phyloP scores from a whole-genome alignment of 192 early-diverging fungal species.

The Podochytrium sp. region DNA sequence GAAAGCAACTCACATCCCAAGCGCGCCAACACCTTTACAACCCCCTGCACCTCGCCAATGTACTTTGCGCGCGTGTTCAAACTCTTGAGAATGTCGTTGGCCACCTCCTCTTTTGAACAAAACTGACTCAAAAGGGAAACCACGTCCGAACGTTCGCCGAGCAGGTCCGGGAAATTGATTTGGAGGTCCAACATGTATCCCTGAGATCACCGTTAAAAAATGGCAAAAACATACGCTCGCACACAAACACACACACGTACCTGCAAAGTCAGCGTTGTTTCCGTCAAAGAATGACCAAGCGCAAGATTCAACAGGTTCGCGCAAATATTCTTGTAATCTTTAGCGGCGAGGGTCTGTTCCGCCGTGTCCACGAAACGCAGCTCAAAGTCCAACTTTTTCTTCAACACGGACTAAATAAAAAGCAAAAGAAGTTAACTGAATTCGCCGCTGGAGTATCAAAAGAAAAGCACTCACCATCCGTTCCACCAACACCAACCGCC shows the following conservation, averaged over 20 bases:
- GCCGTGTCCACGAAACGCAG: slow-evolving; percentile 43
- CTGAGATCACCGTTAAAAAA: no score
- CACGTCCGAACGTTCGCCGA: slow-evolving; percentile 40
- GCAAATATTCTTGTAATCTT: slow-evolving; percentile 42
- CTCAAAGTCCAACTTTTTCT: slow-evolving; percentile 30
- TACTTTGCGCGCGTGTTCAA: slow-evolving; percentile 45
- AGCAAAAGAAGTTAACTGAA: background rate
- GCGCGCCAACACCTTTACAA: slow-evolving; percentile 26
- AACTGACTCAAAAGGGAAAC: slow-evolving; percentile 45
- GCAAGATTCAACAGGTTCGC: slow-evolving; percentile 42
- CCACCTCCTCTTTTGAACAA: slow-evolving; percentile 44
- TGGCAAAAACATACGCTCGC: slow-evolving; percentile 1
- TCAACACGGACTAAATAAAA: slow-evolving; percentile 24
- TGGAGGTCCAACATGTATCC: slow-evolving; percentile 54
- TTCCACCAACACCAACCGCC: slow-evolving; percentile 5
- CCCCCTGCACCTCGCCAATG: slow-evolving; percentile 53
- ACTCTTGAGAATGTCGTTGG: slow-evolving; percentile 43
- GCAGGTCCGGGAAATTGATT: slow-evolving; percentile 49
- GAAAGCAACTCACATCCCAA: slow-evolving; percentile 23
- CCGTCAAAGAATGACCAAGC: slow-evolving; percentile 37
- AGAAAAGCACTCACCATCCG: slow-evolving; percentile 32
- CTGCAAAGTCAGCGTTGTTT: slow-evolving; percentile 53
- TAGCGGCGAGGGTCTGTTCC: slow-evolving; percentile 36
- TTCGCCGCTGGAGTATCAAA: background rate
- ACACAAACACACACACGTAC: slow-evolving; percentile 34